Conservation (phyloP, 176 grass and related monocot species). For the Eleusine indica region DNA sequence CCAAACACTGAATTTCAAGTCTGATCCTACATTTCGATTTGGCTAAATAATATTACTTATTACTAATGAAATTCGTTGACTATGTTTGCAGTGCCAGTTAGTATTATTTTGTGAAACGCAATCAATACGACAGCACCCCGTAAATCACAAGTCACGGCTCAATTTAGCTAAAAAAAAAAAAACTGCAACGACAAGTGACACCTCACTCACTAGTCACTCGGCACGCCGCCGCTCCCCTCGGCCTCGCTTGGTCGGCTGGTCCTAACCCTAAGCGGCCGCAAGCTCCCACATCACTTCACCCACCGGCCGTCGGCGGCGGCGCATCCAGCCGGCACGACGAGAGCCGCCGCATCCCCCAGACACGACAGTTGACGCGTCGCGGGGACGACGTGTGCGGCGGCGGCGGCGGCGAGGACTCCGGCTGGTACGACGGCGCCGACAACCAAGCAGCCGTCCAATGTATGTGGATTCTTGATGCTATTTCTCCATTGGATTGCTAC, state of each 20-base stretch:
- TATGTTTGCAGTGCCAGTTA: not conserved
- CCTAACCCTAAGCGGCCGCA: constrained; percentile 22
- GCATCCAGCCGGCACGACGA: not conserved
- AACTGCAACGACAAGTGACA: not conserved
- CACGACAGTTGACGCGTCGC: not conserved
- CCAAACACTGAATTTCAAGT: not conserved
- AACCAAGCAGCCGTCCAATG: not conserved
- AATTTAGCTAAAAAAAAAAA: not conserved
- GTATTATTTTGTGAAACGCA: not conserved
- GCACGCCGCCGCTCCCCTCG: not conserved
- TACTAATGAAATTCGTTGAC: not conserved
- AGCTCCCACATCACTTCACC: not conserved
- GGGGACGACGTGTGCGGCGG: not conserved
- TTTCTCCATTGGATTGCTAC: not conserved
- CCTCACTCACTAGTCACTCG: not conserved
- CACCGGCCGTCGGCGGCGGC: not conserved
- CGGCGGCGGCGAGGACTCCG: not conserved
- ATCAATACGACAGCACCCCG: not conserved
- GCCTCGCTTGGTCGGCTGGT: constrained; percentile 4
- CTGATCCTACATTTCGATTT: not conserved
- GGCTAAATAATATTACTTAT: not conserved
- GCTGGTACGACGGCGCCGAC: not conserved
- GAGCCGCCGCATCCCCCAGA: not conserved
- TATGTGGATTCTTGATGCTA: not conserved
- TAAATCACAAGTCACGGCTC: not conserved